Percentiles rank a stretch among this genome's conserved stretches.
These are phyloP conservation scores for Boletus barrowsii DNA, from an alignment of 768 basidiomycete genomes.

Conservation along the genomic window DNA sequence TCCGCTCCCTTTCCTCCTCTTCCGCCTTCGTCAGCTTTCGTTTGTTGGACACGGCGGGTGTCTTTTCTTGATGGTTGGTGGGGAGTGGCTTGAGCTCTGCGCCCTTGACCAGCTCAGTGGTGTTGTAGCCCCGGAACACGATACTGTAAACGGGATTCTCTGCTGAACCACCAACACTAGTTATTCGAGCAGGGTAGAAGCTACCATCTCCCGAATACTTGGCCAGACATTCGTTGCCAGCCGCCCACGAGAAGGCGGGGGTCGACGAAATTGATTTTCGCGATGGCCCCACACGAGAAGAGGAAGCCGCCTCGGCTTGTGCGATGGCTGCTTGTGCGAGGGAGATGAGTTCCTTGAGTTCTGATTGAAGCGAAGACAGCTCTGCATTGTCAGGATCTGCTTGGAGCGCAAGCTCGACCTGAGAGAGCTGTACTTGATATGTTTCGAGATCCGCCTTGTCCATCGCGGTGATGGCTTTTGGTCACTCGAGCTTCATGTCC, in stretches of 20 bases:
- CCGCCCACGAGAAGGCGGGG: constrained; percentile 59
- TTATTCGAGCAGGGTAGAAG: constrained; percentile 90
- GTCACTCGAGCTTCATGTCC: not conserved
- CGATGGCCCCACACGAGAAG: constrained; percentile 52
- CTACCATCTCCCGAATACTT: constrained; percentile 81
- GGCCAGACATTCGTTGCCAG: constrained; percentile 83
- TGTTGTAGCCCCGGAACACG: constrained; percentile 89
- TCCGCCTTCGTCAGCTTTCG: constrained; percentile 77
- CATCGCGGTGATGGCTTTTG: constrained; percentile 13
- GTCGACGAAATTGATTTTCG: constrained; percentile 53
- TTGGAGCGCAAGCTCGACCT: constrained; percentile 77
- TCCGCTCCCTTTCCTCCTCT: constrained; percentile 83
- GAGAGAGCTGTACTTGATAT: constrained; percentile 86
- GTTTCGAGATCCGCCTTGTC: constrained; percentile 80
- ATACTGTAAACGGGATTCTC: constrained; percentile 86
- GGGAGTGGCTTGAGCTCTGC: constrained; percentile 71
- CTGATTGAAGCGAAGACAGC: constrained; percentile 67
- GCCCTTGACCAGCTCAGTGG: constrained; percentile 78
- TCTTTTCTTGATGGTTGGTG: constrained; percentile 46
- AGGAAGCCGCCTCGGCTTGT: constrained; percentile 62
- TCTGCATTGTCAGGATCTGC: constrained; percentile 73
- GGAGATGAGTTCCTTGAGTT: constrained; percentile 79
- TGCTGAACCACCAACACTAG: constrained; percentile 74
- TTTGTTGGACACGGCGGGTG: constrained; percentile 49
- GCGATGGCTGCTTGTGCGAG: constrained; percentile 72